These are phyloP conservation scores for Kodamaea sagamina DNA, from an alignment of 805 yeast genomes.

Conservation along the genomic window DNA sequence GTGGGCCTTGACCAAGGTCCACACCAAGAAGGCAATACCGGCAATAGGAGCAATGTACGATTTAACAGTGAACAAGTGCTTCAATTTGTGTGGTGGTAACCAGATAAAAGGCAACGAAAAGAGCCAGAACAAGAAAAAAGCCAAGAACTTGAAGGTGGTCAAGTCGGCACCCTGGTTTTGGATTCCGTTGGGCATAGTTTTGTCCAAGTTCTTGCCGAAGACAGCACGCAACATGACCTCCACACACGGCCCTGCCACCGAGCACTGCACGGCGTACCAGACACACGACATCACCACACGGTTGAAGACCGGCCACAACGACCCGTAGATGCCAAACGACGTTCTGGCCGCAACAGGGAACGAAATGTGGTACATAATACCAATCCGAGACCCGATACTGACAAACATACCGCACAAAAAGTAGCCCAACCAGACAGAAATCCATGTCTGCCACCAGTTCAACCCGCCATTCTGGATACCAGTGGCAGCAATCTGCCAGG, in stretches of 20 bases:
- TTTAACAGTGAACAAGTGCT: conserved; percentile 82
- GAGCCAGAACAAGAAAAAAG: conserved; percentile 82
- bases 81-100: conserved; percentile 77
- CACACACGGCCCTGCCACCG: conserved; percentile 84
- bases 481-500: conserved; percentile 90
- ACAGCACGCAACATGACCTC: conserved; percentile 73
- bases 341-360: conserved; percentile 84
- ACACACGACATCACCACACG: conserved; percentile 85
- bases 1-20: conserved; percentile 80
- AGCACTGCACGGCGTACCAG: conserved; percentile 87
- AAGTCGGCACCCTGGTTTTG: conserved; percentile 53
- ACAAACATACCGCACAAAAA: conserved; percentile 68
- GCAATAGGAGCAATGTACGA: conserved; percentile 80
- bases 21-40: conserved; percentile 77
- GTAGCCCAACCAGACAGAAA: conserved; percentile 87
- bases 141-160: conserved; percentile 70
- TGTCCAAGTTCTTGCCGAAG: conserved; percentile 61
- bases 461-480: conserved; percentile 72
- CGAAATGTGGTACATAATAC: conserved; percentile 76
- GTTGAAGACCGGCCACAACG: conserved; percentile 84
- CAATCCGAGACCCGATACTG: conserved; percentile 71
- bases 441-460: conserved; percentile 91
- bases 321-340: conserved; percentile 84
- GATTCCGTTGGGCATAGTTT: conserved; percentile 64
- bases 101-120: conserved; percentile 77